Evolutionary conservation across 345 rosid genomes (phyloP).

Genomic region (Aquilaria malaccensis): DNA sequence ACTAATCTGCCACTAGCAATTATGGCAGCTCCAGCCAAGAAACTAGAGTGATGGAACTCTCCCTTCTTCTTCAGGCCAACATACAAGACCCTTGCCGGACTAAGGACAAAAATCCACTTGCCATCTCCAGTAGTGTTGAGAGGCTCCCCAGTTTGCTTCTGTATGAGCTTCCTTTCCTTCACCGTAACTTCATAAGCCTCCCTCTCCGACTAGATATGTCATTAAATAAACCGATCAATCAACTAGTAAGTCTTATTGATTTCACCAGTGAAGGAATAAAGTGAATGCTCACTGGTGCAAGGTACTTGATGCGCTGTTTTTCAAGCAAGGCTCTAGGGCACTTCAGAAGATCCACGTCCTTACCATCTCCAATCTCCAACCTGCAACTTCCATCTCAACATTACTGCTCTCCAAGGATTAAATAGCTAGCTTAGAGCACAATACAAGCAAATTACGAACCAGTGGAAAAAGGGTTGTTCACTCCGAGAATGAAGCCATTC

Average conservation of each 20-base stretch:
- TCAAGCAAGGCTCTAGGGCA: not conserved
- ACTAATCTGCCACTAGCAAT: constrained; percentile 1
- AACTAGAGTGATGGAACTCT: constrained; percentile 1
- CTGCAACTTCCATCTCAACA: not conserved
- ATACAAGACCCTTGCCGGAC: not conserved
- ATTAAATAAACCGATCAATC: not conserved
- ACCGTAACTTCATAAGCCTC: not conserved
- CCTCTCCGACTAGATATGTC: constrained; percentile 1
- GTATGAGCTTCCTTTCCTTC: not conserved
- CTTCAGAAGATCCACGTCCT: constrained; percentile 1
- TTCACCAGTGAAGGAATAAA: not conserved
- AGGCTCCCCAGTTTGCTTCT: not conserved
- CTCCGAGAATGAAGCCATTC: no score
- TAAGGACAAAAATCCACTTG: constrained; percentile 5
- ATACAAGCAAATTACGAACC: no score
- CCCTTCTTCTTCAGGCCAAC: not conserved
- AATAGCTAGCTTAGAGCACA: not conserved
- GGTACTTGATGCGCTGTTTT: not conserved
- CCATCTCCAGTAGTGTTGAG: not conserved
- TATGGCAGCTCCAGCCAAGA: constrained; percentile 4
- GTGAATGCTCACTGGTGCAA: not conserved
- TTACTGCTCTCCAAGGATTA: no score
- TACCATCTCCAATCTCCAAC: constrained; percentile 9
- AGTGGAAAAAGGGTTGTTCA: no score
- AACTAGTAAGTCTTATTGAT: not conserved